These are phyloP conservation scores for Chiua virens DNA, from an alignment of 768 basidiomycete genomes.

Conservation along the genomic window DNA sequence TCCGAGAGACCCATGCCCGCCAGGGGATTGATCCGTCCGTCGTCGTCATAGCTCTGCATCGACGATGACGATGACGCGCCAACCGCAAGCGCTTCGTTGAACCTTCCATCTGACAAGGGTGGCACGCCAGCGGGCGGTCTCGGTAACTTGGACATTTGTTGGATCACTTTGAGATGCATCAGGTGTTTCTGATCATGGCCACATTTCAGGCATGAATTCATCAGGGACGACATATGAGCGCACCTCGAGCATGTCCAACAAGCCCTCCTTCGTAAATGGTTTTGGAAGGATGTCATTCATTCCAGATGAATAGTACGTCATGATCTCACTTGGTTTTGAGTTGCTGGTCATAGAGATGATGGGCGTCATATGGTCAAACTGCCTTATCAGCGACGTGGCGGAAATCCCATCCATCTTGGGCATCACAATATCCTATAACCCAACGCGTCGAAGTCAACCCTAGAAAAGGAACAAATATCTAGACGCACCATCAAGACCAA, in stretches of 20 bases:
- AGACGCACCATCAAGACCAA: conserved; percentile 87
- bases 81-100: conserved; percentile 55
- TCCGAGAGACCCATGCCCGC: conserved; percentile 87
- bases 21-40: conserved; percentile 74
- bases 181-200: conserved; percentile 65
- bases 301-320: conserved; percentile 71
- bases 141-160: conserved; percentile 68
- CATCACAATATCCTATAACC: conserved; percentile 88
- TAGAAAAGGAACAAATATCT: neutral
- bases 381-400: conserved; percentile 89
- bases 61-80: conserved; percentile 28
- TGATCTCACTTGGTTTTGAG: conserved; percentile 88
- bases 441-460: neutral
- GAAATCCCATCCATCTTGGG: conserved; percentile 84
- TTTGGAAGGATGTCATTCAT: conserved; percentile 98
- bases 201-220: neutral
- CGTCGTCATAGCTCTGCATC: conserved; percentile 35
- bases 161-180: conserved; percentile 83
- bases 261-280: conserved; percentile 93
- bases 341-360: conserved; percentile 99
- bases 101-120: conserved; percentile 49
- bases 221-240: neutral
- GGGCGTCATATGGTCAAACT: conserved; percentile 93
- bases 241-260: conserved; percentile 91
- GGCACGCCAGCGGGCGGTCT: conserved; percentile 64